These are phyloP conservation scores for Lepraria neglecta DNA, from an alignment of 495 filamentous ascomycete genomes.

Conservation along the genomic window DNA sequence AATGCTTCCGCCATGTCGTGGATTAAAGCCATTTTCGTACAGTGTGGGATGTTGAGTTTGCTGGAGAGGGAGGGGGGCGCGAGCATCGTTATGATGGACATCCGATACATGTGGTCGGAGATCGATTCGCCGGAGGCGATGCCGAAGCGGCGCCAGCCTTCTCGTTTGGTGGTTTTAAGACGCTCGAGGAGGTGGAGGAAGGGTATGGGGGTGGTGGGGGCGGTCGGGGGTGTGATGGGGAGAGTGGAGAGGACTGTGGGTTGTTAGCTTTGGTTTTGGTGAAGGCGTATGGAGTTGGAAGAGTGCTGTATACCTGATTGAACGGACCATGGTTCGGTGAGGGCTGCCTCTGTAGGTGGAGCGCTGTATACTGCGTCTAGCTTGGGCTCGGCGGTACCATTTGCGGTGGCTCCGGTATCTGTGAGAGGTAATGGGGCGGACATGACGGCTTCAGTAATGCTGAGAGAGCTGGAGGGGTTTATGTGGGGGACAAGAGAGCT, in stretches of 20 bases:
- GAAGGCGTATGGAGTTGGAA: conserved; percentile 25
- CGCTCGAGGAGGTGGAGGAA: conserved; percentile 92
- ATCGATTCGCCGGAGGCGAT: conserved; percentile 76
- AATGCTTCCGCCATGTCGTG: conserved; percentile 97
- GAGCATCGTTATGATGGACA: conserved; percentile 93
- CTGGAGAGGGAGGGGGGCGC: conserved; percentile 69
- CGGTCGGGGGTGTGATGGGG: conserved; percentile 10
- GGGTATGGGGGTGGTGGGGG: conserved; percentile 63
- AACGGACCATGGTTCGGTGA: conserved; percentile 32
- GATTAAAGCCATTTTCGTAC: conserved; percentile 87
- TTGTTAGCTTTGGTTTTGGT: conserved; percentile 13
- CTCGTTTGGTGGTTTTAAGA: conserved; percentile 90
- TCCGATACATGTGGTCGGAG: conserved; percentile 98
- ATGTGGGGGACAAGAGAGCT: background rate
- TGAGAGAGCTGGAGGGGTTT: background rate
- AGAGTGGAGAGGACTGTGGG: conserved; percentile 25
- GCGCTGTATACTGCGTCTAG: background rate
- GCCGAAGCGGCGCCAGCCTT: conserved; percentile 87
- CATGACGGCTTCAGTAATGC: conserved; percentile 1
- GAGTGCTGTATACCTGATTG: conserved; percentile 25
- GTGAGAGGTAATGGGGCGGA: background rate
- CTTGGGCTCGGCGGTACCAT: background rate
- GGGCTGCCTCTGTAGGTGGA: background rate
- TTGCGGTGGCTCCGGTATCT: background rate
- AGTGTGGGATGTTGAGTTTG: conserved; percentile 67